Conservation (phyloP, 2,329 filamentous ascomycete species). For the Verticillium isaacii region DNA sequence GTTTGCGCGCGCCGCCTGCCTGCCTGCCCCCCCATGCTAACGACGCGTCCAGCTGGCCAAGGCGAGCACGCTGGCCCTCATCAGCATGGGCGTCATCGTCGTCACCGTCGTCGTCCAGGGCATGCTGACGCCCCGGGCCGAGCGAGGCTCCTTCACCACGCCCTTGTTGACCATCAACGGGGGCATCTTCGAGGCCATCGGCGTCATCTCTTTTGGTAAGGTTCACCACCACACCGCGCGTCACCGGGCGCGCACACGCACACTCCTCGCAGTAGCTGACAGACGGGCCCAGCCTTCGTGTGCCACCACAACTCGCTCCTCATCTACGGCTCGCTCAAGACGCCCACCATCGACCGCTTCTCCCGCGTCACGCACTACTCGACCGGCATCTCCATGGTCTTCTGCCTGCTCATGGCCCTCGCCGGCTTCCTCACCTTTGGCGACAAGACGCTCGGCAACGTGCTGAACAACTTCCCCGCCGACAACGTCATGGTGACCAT, state of each 20-base stretch:
- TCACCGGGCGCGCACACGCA: not conserved
- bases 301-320: conserved; percentile 93
- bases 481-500: conserved; percentile 93
- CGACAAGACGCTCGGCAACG: conserved; percentile 86
- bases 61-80: conserved; percentile 85
- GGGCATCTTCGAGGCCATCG: conserved; percentile 92
- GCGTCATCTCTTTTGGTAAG: conserved; percentile 94
- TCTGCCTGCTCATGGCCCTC: conserved; percentile 83
- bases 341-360: conserved; percentile 94
- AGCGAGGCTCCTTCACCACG: conserved; percentile 65
- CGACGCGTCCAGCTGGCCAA: conserved; percentile 68
- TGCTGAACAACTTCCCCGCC: conserved; percentile 93
- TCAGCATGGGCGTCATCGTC: conserved; percentile 91
- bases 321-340: conserved; percentile 93
- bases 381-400: conserved; percentile 83
- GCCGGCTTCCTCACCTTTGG: conserved; percentile 91
- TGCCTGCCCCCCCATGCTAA: conserved; percentile 4
- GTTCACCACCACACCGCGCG: not conserved
- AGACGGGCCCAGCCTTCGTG: conserved; percentile 48
- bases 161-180: conserved; percentile 73
- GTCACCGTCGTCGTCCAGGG: conserved; percentile 84
- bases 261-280: conserved; percentile 23
- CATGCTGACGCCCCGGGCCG: conserved; percentile 64
- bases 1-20: too few relatives aligned
- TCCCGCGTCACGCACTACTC: conserved; percentile 90